Evolutionary conservation across 495 filamentous ascomycete species (phyloP).

Genomic region (Corynascus novoguineensis): DNA sequence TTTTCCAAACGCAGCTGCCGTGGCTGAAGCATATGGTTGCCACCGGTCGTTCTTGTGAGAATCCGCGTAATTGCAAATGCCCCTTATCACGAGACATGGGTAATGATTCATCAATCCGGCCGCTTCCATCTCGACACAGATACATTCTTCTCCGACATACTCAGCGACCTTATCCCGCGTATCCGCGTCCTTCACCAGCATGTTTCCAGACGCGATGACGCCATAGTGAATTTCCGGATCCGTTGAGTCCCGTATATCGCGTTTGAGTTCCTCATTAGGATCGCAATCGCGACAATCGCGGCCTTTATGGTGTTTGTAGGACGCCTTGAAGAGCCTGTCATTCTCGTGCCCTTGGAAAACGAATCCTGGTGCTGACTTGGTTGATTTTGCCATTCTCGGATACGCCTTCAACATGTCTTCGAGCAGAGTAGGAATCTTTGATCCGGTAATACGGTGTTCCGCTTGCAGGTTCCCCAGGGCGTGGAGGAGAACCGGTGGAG

Average conservation of each 20-base stretch:
- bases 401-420: too few species aligned
- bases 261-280: conserved; percentile 5
- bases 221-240: conserved; percentile 35
- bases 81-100: not conserved
- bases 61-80: not conserved
- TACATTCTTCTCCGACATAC: not conserved
- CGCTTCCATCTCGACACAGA: conserved; percentile 33
- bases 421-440: too few species aligned
- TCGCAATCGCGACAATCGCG: conserved; percentile 9
- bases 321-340: not conserved
- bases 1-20: not conserved
- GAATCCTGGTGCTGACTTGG: too few species aligned
- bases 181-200: conserved; percentile 23
- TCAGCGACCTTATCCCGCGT: conserved; percentile 6
- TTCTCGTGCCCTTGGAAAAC: not conserved
- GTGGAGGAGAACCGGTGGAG: conserved; percentile 19
- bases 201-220: conserved; percentile 39
- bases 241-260: conserved; percentile 10
- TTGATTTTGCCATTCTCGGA: too few species aligned
- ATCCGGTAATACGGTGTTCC: too few species aligned
- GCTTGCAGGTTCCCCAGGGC: conserved; percentile 17
- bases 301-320: not conserved
- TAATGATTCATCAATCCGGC: not conserved
- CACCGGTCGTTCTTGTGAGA: not conserved
- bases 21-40: not conserved